Evolutionary conservation across 768 basidiomycete species (phyloP), one percentile per base, ranked within the genome.

Genomic region (Boletus subcaerulescens): DNA sequence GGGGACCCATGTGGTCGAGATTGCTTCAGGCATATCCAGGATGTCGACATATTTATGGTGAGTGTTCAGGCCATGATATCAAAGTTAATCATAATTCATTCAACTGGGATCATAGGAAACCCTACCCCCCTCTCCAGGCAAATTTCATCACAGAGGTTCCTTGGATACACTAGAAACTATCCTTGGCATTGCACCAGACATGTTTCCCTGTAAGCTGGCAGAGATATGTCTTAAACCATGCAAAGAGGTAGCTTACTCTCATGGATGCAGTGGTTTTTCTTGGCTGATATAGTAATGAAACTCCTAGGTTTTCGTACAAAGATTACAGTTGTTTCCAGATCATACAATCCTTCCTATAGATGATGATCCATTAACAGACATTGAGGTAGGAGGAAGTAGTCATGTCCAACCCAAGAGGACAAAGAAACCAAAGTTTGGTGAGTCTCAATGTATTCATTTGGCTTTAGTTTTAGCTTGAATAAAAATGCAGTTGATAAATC

Each of bases 181-280:
- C 0, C 62, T 84, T 11, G 72, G 70, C 14, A 60, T 80, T 29
- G 63, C 72, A 12, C 80, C 83, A 9, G 76, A 83, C 51, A 55
- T 75, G 20, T 58, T 64, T 17, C 81, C 82, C 0, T 85, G 84
- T 56, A 71, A 80, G 56, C 56, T 84, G 26, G 77, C 82, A 18
- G 56, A 69, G 1, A 73, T 84, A 31, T 78, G 77, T 45, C 71
- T 75, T 12, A 78, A 73, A 54, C 72, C 74, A 11, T 85, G 83
- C 53, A 65, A 67, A 29, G 74, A 83, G 68, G 82, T 78, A 56
- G 35, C 7, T 15, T 11, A 3, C 26, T 17, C 0, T 24, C 13
- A 22, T 12, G 3, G 26, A 17, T 29, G 1, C 4, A 44, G 4
- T 3, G 14, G 0, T 7, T 15, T 26, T 36, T 15, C 10, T 14